Percentiles rank a stretch among this genome's conserved stretches.
These are phyloP conservation scores for Lepidium didymum DNA, from an alignment of 345 rosid genomes.

Conservation along the genomic window DNA sequence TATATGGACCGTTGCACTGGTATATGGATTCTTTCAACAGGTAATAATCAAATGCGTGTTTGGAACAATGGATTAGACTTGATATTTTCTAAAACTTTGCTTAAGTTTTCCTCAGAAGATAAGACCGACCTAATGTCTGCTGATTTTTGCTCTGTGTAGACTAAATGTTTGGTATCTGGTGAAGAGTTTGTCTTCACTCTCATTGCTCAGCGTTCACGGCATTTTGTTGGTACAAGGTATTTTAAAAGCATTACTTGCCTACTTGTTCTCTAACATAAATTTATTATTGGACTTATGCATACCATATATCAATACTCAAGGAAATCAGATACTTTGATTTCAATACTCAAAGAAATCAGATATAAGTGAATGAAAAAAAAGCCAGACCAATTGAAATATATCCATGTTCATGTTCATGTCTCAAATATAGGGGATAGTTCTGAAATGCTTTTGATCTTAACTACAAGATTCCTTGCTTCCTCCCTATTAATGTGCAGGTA, in stretches of 20 bases:
- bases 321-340: background rate
- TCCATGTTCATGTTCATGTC: background rate
- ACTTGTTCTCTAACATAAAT: background rate
- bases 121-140: background rate
- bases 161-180: conserved; percentile 50
- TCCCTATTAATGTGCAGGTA: conserved; percentile 40
- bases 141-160: conserved; percentile 33
- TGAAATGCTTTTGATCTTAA: background rate
- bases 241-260: background rate
- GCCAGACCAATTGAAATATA: too few species aligned
- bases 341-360: background rate
- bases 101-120: background rate
- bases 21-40: conserved; percentile 93
- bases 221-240: conserved; percentile 97
- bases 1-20: conserved; percentile 82
- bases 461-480: background rate
- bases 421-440: background rate
- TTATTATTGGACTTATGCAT: background rate
- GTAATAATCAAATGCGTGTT: conserved; percentile 29
- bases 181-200: conserved; percentile 58
- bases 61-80: background rate
- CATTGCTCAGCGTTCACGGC: conserved; percentile 90
- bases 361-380: too few species aligned
- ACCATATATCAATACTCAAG: background rate
- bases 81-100: background rate